Conservation (phyloP, 306 rosid genomes). For the Castanea crenata region DNA sequence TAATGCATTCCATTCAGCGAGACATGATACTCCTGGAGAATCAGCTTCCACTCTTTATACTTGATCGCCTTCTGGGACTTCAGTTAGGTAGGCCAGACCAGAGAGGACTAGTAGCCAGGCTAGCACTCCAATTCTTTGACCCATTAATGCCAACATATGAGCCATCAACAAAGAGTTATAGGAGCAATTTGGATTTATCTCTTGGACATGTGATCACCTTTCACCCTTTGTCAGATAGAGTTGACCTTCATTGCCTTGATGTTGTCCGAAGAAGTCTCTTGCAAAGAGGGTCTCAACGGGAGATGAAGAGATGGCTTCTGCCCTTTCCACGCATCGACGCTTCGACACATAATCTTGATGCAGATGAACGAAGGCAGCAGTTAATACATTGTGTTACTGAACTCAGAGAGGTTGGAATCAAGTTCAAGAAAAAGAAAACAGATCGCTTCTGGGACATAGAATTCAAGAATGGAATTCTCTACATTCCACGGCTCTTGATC, state of each 20-base stretch:
- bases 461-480: slow-evolving; percentile 59
- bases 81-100: slow-evolving; percentile 51
- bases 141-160: slow-evolving; percentile 83
- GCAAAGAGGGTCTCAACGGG: slow-evolving; percentile 51
- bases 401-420: slow-evolving; percentile 78
- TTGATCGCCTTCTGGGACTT: slow-evolving; percentile 59
- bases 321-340: no score
- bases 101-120: slow-evolving; percentile 52
- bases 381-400: slow-evolving; percentile 82
- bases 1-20: slow-evolving; percentile 82
- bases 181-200: slow-evolving; percentile 52
- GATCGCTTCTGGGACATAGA: slow-evolving; percentile 82
- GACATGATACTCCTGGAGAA: slow-evolving; percentile 94
- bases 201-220: slow-evolving; percentile 34
- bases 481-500: slow-evolving; percentile 64
- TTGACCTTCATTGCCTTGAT: slow-evolving; percentile 77
- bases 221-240: slow-evolving; percentile 65
- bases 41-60: slow-evolving; percentile 70
- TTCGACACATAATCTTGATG: slow-evolving; percentile 49
- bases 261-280: slow-evolving; percentile 70
- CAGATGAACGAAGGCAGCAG: slow-evolving; percentile 72
- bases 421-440: slow-evolving; percentile 69
- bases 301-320: slow-evolving; percentile 54
- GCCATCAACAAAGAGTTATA: slow-evolving; percentile 62
- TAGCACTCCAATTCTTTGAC: slow-evolving; percentile 67